Percentiles rank a stretch among this genome's conserved stretches.
Conservation (phyloP, 2,329 filamentous ascomycete species). For the Dendryphion nanum region DNA sequence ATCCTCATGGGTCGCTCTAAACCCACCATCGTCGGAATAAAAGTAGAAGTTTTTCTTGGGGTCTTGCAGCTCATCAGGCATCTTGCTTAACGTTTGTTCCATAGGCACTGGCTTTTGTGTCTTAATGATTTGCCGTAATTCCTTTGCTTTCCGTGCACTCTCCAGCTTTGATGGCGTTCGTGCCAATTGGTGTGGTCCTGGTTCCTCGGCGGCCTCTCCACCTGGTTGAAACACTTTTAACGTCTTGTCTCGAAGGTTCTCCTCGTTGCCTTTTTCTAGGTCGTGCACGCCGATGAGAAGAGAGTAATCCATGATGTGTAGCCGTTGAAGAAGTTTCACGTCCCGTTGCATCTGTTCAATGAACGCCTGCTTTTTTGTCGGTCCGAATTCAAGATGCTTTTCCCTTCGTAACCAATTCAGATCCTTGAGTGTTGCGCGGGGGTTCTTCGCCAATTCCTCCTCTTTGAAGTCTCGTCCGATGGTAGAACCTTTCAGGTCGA, state of each 20-base stretch:
- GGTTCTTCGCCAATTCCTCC: slow-evolving; percentile 83
- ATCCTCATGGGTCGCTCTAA: slow-evolving; percentile 89
- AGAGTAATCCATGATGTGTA: slow-evolving; percentile 99
- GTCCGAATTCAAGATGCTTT: slow-evolving; percentile 81
- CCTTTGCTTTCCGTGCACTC: slow-evolving; percentile 83
- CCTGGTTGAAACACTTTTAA: slow-evolving; percentile 92
- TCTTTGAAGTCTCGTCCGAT: slow-evolving; percentile 89
- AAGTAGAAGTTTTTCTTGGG: slow-evolving; percentile 74
- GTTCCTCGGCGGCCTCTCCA: slow-evolving; percentile 55
- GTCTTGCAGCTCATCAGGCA: slow-evolving; percentile 81
- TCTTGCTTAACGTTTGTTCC: slow-evolving; percentile 75
- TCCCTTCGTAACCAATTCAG: slow-evolving; percentile 92
- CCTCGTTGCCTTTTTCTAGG: slow-evolving; percentile 84
- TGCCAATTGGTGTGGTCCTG: slow-evolving; percentile 67
- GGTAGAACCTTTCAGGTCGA: slow-evolving; percentile 95
- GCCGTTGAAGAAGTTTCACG: slow-evolving; percentile 77
- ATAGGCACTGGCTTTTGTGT: slow-evolving; percentile 92
- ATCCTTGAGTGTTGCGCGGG: slow-evolving; percentile 90
- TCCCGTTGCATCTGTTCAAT: slow-evolving; percentile 85
- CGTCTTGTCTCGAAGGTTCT: slow-evolving; percentile 87
- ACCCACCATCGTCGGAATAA: slow-evolving; percentile 90
- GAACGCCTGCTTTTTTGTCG: slow-evolving; percentile 84
- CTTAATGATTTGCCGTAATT: slow-evolving; percentile 88
- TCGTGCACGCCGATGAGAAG: slow-evolving; percentile 94
- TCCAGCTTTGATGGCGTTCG: slow-evolving; percentile 93